A percentile compares a stretch with the other conserved stretches of the same genome.
Evolutionary conservation across 495 filamentous ascomycete species (phyloP).

Genomic region (Collariella sp.): DNA sequence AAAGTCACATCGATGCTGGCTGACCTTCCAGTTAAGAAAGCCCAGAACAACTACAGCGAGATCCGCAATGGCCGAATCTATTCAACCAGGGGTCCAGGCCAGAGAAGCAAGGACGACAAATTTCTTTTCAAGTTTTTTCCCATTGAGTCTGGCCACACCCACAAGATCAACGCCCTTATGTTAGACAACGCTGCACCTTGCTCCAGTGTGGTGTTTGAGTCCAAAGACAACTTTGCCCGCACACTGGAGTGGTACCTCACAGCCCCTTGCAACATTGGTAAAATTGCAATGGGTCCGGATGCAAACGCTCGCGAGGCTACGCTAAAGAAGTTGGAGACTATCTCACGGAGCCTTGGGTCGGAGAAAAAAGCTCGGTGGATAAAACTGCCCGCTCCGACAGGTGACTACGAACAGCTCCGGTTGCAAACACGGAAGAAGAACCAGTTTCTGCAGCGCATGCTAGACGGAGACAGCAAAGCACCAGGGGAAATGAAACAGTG

Average conservation of each 20-base stretch:
- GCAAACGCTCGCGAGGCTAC: slow-evolving; percentile 10
- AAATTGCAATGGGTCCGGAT: slow-evolving; percentile 8
- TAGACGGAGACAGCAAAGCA: not conserved
- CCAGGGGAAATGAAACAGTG: not conserved
- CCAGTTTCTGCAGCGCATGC: not conserved
- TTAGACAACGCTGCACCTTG: slow-evolving; percentile 29
- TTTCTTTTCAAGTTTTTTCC: slow-evolving; percentile 38
- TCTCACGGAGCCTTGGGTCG: slow-evolving; percentile 22
- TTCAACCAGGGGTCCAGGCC: slow-evolving; percentile 8
- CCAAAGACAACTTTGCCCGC: slow-evolving; percentile 7
- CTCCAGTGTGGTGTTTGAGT: slow-evolving; percentile 26
- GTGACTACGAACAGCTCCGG: not conserved
- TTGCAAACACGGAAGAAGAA: not conserved
- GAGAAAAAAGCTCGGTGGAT: slow-evolving; percentile 10
- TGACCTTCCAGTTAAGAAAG: slow-evolving; percentile 34
- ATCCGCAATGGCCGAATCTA: slow-evolving; percentile 22
- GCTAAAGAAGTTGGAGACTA: slow-evolving; percentile 22
- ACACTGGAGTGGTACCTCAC: slow-evolving; percentile 32
- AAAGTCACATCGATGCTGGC: slow-evolving; percentile 19
- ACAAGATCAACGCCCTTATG: slow-evolving; percentile 37
- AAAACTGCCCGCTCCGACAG: not conserved
- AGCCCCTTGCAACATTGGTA: slow-evolving; percentile 10
- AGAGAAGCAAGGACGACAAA: slow-evolving; percentile 15
- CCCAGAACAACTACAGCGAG: slow-evolving; percentile 32
- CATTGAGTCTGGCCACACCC: slow-evolving; percentile 26